Percentiles rank a stretch among this genome's conserved stretches.
Conservation (phyloP, 306 rosid species). For the Cicer chorassanicum region DNA sequence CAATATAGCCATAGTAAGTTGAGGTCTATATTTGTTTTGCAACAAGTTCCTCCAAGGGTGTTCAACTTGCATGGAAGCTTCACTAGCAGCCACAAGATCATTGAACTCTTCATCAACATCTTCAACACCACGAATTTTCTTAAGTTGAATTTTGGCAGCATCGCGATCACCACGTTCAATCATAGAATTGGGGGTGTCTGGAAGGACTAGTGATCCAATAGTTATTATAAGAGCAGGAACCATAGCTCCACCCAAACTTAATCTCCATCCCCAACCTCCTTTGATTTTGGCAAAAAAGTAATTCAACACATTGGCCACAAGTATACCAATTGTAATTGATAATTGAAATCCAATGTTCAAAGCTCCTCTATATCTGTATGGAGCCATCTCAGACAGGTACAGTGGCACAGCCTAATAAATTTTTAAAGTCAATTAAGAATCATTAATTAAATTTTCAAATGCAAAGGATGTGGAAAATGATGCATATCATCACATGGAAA, state of each 20-base stretch:
- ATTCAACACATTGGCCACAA: constrained; percentile 75
- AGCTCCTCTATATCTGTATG: constrained; percentile 83
- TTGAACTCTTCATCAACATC: constrained; percentile 76
- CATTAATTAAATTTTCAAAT: background rate
- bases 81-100: constrained; percentile 80
- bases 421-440: background rate
- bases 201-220: constrained; percentile 66
- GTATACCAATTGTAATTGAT: constrained; percentile 86
- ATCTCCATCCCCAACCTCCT: constrained; percentile 99
- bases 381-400: constrained; percentile 94
- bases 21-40: constrained; percentile 81
- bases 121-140: constrained; percentile 58
- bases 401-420: constrained; percentile 80
- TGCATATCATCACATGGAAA: constrained; percentile 41
- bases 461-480: constrained; percentile 36
- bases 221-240: constrained; percentile 84
- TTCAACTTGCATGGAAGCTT: constrained; percentile 60
- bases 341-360: constrained; percentile 83
- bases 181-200: constrained; percentile 91
- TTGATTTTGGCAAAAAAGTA: constrained; percentile 84
- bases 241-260: constrained; percentile 90
- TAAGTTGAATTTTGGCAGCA: constrained; percentile 57
- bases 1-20: constrained; percentile 63
- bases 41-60: constrained; percentile 79
- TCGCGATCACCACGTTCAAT: constrained; percentile 78